A percentile compares a stretch with the other conserved stretches of the same genome.
phyloP scores from a whole-genome alignment of 495 filamentous ascomycete species.

The Ramalina intermedia region DNA sequence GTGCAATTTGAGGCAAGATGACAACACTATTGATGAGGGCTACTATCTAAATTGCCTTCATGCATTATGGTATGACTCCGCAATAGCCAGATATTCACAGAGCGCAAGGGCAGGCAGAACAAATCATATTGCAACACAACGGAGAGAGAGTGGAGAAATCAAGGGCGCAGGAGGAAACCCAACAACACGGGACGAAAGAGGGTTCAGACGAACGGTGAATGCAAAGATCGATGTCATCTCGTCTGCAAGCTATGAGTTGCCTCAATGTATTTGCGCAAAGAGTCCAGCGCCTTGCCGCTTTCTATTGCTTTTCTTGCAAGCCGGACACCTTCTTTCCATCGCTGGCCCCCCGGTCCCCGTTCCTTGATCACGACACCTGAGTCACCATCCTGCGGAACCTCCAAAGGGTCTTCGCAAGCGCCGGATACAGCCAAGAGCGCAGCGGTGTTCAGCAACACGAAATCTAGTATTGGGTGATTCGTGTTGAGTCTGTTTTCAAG shows the following conservation, averaged over 20 bases:
- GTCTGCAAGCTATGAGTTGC: slow-evolving; percentile 25
- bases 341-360: slow-evolving; percentile 63
- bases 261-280: slow-evolving; percentile 57
- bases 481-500: slow-evolving; percentile 53
- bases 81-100: too few relatives aligned
- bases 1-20: slow-evolving; percentile 95
- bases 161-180: too few relatives aligned
- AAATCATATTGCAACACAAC: too few relatives aligned
- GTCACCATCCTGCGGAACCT: slow-evolving; percentile 49
- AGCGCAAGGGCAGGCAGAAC: too few relatives aligned
- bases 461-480: slow-evolving; percentile 77
- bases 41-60: too few relatives aligned
- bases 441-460: slow-evolving; percentile 87
- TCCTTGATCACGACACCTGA: slow-evolving; percentile 56
- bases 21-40: background rate
- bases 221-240: too few relatives aligned
- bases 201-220: too few relatives aligned
- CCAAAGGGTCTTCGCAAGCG: slow-evolving; percentile 61
- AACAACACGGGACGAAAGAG: too few relatives aligned
- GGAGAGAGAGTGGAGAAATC: too few relatives aligned
- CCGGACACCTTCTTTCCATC: slow-evolving; percentile 88
- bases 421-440: slow-evolving; percentile 72
- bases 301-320: slow-evolving; percentile 69
- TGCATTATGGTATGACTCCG: too few relatives aligned
- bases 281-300: slow-evolving; percentile 65